Percentiles rank a stretch among this genome's conserved stretches.
Evolutionary conservation across 805 yeast species (phyloP).

Genomic region (Saccharomyces jurei): DNA sequence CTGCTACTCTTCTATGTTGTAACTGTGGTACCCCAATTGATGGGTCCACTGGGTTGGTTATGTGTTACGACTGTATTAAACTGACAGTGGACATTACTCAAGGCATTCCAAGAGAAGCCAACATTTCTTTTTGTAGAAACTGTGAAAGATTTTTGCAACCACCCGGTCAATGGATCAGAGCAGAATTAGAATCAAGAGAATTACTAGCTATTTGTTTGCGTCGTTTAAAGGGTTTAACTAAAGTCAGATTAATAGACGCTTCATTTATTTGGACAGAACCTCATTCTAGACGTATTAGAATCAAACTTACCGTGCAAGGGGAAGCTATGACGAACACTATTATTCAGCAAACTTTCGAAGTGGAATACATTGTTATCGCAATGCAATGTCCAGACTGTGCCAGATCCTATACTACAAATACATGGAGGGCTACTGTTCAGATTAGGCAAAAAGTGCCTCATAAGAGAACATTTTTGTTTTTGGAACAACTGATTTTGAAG

Average conservation of each 20-base stretch:
- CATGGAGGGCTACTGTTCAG: conserved; percentile 97
- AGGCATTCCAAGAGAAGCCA: conserved; percentile 91
- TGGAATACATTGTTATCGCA: conserved; percentile 85
- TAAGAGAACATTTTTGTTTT: conserved; percentile 89
- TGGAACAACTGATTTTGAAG: conserved; percentile 89
- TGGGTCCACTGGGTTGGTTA: conserved; percentile 84
- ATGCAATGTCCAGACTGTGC: conserved; percentile 99
- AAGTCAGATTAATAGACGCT: conserved; percentile 86
- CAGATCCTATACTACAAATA: conserved; percentile 88
- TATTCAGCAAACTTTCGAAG: conserved; percentile 90
- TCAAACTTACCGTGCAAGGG: conserved; percentile 91
- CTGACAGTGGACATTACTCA: conserved; percentile 88
- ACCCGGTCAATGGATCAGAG: conserved; percentile 87
- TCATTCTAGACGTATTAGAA: conserved; percentile 87
- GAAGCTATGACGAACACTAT: conserved; percentile 90
- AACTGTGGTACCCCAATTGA: conserved; percentile 99
- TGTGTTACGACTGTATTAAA: conserved; percentile 97
- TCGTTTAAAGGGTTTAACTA: conserved; percentile 77
- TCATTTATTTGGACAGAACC: conserved; percentile 98
- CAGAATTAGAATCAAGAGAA: conserved; percentile 88
- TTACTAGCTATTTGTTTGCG: conserved; percentile 82
- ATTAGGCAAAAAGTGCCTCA: conserved; percentile 96
- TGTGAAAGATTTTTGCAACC: conserved; percentile 96
- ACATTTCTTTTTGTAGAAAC: conserved; percentile 88
- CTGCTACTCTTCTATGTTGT: conserved; percentile 90